Evolutionary conservation across 2,329 filamentous ascomycete species (phyloP).

Genomic region (Sclerotinia borealis): DNA sequence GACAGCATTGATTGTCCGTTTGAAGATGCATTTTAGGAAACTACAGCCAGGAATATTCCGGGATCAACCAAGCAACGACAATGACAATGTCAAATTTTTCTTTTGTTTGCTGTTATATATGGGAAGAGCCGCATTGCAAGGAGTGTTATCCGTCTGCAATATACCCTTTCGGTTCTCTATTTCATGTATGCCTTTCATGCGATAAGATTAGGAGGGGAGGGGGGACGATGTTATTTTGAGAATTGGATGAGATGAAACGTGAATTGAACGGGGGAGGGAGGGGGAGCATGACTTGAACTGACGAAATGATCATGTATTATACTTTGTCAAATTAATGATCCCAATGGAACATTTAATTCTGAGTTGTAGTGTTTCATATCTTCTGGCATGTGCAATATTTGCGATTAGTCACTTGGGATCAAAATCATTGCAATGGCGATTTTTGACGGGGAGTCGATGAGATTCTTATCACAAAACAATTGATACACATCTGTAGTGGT

Average conservation of each 20-base stretch:
- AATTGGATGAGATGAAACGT: background rate
- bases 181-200: background rate
- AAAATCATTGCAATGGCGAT: background rate
- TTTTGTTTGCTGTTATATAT: background rate
- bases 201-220: background rate
- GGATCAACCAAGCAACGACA: background rate
- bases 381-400: background rate
- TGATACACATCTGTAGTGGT: no score
- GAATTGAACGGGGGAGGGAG: background rate
- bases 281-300: slow-evolving; percentile 16
- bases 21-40: slow-evolving; percentile 64
- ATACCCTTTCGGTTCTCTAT: slow-evolving; percentile 6
- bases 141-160: background rate
- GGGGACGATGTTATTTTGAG: background rate
- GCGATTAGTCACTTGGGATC: background rate
- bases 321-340: background rate
- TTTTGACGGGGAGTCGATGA: no score
- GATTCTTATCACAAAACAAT: no score
- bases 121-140: slow-evolving; percentile 4
- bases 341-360: background rate
- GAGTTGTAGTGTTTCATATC: background rate
- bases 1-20: slow-evolving; percentile 93
- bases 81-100: background rate
- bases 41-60: background rate
- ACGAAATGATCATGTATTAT: slow-evolving; percentile 3